Evolutionary conservation across 345 rosid genomes (phyloP).

Genomic region (Draba incana): DNA sequence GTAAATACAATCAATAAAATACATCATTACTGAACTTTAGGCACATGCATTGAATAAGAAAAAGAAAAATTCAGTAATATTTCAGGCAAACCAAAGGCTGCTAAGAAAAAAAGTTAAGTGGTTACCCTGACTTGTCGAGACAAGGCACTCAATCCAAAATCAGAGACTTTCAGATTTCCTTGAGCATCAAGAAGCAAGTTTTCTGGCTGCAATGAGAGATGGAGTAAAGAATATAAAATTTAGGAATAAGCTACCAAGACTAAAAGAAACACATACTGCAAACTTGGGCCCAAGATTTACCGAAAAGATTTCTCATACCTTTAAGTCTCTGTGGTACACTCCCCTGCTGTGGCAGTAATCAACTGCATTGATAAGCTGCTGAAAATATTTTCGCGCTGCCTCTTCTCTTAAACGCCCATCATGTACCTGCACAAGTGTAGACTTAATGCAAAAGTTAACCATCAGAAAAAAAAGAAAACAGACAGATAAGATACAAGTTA

Average conservation of each 20-base stretch:
- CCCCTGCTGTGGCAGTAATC: slow-evolving; percentile 98
- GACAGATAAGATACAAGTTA: not conserved
- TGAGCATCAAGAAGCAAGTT: slow-evolving; percentile 87
- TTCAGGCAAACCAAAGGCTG: slow-evolving; percentile 6
- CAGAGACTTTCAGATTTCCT: slow-evolving; percentile 91
- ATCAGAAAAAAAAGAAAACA: not conserved
- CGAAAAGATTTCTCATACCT: slow-evolving; percentile 48
- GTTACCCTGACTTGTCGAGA: slow-evolving; percentile 98
- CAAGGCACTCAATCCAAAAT: slow-evolving; percentile 97
- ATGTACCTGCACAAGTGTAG: slow-evolving; percentile 64
- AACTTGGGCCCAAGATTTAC: slow-evolving; percentile 1
- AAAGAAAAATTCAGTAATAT: not conserved
- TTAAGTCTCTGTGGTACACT: slow-evolving; percentile 89
- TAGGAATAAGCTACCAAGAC: slow-evolving; percentile 6
- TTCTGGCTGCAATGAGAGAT: slow-evolving; percentile 74
- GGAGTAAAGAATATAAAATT: not conserved
- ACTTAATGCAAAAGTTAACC: slow-evolving; percentile 14
- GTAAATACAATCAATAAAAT: not conserved
- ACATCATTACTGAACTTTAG: slow-evolving; percentile 7
- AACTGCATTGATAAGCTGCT: slow-evolving; percentile 95
- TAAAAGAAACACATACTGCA: not conserved
- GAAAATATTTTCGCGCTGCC: slow-evolving; percentile 80
- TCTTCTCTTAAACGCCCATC: slow-evolving; percentile 93
- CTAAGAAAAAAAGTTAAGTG: not conserved
- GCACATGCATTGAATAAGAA: slow-evolving; percentile 1